These are phyloP conservation scores for Coemansia sp. DNA, from an alignment of 192 early-diverging fungal genomes.

Conservation along the genomic window DNA sequence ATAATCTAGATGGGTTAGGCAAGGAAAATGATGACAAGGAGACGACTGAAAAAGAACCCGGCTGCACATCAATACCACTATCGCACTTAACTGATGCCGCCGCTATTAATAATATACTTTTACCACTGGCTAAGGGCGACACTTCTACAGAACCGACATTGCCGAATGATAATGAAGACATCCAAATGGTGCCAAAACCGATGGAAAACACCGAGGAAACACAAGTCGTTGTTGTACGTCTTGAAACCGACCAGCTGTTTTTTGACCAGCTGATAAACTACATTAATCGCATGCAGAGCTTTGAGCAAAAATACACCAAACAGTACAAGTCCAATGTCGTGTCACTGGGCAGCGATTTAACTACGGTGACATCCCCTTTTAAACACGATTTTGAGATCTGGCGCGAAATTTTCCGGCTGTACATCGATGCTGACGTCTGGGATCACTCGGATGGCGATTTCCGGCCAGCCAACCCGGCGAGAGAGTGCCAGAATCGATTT, in stretches of 20 bases:
- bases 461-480: conserved; percentile 56
- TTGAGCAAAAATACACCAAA: conserved; percentile 58
- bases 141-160: background rate
- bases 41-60: background rate
- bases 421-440: conserved; percentile 72
- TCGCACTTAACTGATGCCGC: background rate
- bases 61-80: background rate
- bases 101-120: background rate
- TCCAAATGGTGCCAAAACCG: conserved; percentile 16
- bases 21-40: background rate
- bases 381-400: conserved; percentile 76
- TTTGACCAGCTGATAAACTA: conserved; percentile 61
- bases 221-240: conserved; percentile 33
- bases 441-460: conserved; percentile 63
- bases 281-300: conserved; percentile 58
- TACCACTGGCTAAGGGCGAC: background rate
- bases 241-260: conserved; percentile 60
- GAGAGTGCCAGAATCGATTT: conserved; percentile 66
- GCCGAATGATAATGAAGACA: background rate
- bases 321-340: conserved; percentile 60
- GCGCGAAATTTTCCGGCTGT: conserved; percentile 67
- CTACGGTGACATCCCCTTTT: conserved; percentile 65
- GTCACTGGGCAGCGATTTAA: conserved; percentile 55
- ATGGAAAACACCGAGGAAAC: conserved; percentile 28
- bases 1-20: background rate